These are phyloP conservation scores for Saccharomycopsis schoenii DNA, from an alignment of 805 yeast genomes.

Conservation along the genomic window DNA sequence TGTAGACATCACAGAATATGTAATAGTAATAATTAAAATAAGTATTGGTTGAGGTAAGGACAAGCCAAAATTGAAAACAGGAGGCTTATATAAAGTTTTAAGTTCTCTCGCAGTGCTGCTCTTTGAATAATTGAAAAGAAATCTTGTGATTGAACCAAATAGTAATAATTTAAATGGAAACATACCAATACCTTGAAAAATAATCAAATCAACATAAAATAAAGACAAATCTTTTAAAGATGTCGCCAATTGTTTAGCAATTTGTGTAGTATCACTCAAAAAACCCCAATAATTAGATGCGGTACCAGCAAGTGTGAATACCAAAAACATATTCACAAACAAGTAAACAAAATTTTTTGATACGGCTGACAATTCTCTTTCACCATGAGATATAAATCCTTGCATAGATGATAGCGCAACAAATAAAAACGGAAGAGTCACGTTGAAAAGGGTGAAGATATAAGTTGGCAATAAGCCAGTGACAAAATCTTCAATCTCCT, in stretches of 20 bases:
- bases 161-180: slow-evolving; percentile 81
- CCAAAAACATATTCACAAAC: slow-evolving; percentile 86
- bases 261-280: slow-evolving; percentile 78
- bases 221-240: slow-evolving; percentile 71
- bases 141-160: slow-evolving; percentile 66
- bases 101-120: slow-evolving; percentile 81
- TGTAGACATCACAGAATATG: slow-evolving; percentile 84
- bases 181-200: slow-evolving; percentile 78
- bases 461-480: slow-evolving; percentile 89
- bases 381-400: slow-evolving; percentile 87
- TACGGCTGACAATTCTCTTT: slow-evolving; percentile 82
- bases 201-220: slow-evolving; percentile 82
- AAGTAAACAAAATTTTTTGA: slow-evolving; percentile 91
- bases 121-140: slow-evolving; percentile 53
- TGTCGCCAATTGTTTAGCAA: slow-evolving; percentile 79
- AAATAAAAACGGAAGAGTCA: slow-evolving; percentile 75
- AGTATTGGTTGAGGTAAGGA: slow-evolving; percentile 87
- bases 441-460: slow-evolving; percentile 76
- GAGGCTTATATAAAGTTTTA: slow-evolving; percentile 70
- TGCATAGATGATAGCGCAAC: slow-evolving; percentile 75
- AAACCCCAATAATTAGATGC: slow-evolving; percentile 73
- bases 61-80: slow-evolving; percentile 84
- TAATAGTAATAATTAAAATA: slow-evolving; percentile 72
- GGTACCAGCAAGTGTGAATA: slow-evolving; percentile 90
- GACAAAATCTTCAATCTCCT: slow-evolving; percentile 68